Base-by-base conservation (phyloP, 371 early-diverging fungal genomes). In the Apophysomyces ossiformis region DNA sequence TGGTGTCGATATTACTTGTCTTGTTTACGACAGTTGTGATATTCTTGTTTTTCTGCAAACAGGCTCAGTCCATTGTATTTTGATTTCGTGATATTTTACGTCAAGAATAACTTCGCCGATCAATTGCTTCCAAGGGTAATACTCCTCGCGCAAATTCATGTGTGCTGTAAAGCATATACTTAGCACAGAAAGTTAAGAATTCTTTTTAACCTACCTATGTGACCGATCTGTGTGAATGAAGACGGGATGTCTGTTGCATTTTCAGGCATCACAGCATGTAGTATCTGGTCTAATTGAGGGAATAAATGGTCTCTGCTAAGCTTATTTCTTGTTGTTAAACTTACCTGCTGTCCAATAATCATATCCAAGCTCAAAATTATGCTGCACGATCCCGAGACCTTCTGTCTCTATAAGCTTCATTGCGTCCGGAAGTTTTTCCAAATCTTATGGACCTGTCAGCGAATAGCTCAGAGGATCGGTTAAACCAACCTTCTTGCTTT, bases 11-110 rank as follows among this genome's bases (percentile, higher is more conserved):
- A 57, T 87, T 85, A 70, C 93, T 94, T 16, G 87, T 86, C 81
- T 99, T 99, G 85, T 97, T 99, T 60, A 99, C 98, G 1, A 99
- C 98, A 3, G 94, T 96, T 43, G 79, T 80, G 36, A 99, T 88
- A 39, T 87, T 86, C n/a, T 89, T 88, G 75, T 92, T 93, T 90
- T 98, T 99, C 92, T 93, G 73, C n/a, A 43, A 45, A 8, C 41
- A 50, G n/a, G 37, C 11, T 36, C 16, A 36, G 32, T 37, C 46
- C 16, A 45, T 4, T 16, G n/a, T 37, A 44, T 16, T n/a, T 37
- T 41, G 5, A 8, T 12, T n/a, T 21, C 35, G 4, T 13, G 13
- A 57, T 37, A 41, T 73, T 81, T 72, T 83, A 92, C 93, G 79
- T 99, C 98, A 69, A 99, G 78, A 44, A 99, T 90, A 4, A 99